Evolutionary conservation across 2,329 filamentous ascomycete species (phyloP), one percentile per base, ranked within the genome.

Genomic region (Mycocentrospora acerina): DNA sequence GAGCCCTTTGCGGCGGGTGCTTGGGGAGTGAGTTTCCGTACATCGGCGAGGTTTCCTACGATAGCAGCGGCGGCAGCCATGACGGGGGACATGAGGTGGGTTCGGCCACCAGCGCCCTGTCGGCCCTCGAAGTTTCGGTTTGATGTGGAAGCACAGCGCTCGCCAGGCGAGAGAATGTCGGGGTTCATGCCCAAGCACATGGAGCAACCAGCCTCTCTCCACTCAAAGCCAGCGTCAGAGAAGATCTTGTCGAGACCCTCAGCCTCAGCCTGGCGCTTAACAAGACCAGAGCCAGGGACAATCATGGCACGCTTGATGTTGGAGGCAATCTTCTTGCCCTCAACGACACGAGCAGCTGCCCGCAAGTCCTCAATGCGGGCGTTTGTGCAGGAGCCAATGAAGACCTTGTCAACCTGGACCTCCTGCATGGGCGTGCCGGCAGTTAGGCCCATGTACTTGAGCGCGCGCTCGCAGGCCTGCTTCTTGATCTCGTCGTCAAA

Each of bases 151-250:
- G 93, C 93, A 66, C 93, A 97, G 60, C 93, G 85, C 73, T 98
- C 93, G 67, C 86, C 81, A 37, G 93, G 90, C 2, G 90, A 83
- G 31, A 97, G 80, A 49, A 98, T 97, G 67, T 98, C 93, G 0
- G 93, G 91, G 76, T 98, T 98, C 91, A 98, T 98, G 66, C 93
- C 93, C 38, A 98, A 79, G 67, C 93, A 97, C 93, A 98, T 98
- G 48, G 88, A 95, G 80, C 93, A 98, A 33, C 93, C 93, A 53
- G 93, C 93, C 74, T 98, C 93, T 65, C 93, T 83, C 91, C 91
- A 97, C 68, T 97, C 91, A 54, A 97, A 97, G 7, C 93, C 93
- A 32, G 93, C 90, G 46, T 95, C 88, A 7, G 74, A 63, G 70
- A 98, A 97, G 63, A 96, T 86, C 75, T 90, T 88, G 71, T 97